Evolutionary conservation across 805 yeast genomes (phyloP).

Genomic region (Lachancea fermentati): DNA sequence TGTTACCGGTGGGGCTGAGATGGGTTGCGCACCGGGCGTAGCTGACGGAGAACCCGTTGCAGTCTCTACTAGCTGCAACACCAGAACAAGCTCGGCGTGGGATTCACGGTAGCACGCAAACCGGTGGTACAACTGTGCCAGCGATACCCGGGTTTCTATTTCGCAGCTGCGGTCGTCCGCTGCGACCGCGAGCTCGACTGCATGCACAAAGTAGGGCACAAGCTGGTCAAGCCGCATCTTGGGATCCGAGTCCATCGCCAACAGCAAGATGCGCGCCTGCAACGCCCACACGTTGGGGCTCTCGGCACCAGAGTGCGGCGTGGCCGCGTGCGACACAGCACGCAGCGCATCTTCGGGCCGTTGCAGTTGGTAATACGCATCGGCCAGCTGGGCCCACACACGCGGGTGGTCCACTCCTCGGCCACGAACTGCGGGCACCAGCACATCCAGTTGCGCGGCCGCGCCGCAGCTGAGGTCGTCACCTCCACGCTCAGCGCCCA

Average conservation of each 20-base stretch:
- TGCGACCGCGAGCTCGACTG: conserved; percentile 6
- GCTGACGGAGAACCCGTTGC: no score
- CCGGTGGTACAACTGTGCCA: conserved; percentile 11
- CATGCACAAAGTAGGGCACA: conserved; percentile 8
- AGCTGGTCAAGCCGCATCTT: conserved; percentile 8
- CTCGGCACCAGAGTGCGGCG: conserved; percentile 1
- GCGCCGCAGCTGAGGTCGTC: conserved; percentile 2
- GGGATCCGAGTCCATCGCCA: conserved; percentile 8
- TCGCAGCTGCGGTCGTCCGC: conserved; percentile 5
- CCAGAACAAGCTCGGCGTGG: conserved; percentile 7
- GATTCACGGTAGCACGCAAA: conserved; percentile 10
- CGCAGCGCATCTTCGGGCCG: conserved; percentile 22
- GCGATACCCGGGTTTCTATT: conserved; percentile 9
- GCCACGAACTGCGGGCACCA: no score
- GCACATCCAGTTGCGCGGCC: no score
- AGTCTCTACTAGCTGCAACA: no score
- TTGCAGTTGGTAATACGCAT: conserved; percentile 19
- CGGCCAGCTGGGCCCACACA: conserved; percentile 22
- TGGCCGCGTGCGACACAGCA: conserved; percentile 13
- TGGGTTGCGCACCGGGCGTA: no score
- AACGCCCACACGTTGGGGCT: conserved; percentile 8
- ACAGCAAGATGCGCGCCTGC: conserved; percentile 10
- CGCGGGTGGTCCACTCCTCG: no score
- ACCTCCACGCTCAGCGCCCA: conserved; percentile 3
- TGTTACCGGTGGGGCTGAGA: no score